Evolutionary conservation across 2,329 filamentous ascomycete species (phyloP).

Genomic region (Pseudogymnoascus sp.): DNA sequence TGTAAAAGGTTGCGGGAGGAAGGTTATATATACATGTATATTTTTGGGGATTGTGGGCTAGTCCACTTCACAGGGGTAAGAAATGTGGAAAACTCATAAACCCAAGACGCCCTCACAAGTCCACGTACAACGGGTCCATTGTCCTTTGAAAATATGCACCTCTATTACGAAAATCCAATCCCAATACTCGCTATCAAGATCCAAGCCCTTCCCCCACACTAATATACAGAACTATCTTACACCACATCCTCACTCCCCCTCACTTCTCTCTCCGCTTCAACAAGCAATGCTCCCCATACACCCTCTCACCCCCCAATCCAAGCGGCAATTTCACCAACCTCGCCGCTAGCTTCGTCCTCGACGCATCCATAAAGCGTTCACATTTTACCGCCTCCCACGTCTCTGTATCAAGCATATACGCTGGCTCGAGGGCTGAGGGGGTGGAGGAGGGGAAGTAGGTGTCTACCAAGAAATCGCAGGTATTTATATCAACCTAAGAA

Average conservation of each 20-base stretch:
- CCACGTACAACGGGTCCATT: constrained; percentile 63
- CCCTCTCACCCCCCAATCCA: constrained; percentile 56
- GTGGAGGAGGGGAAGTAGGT: constrained; percentile 61
- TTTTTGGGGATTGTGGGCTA: too few relatives aligned
- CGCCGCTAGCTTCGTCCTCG: constrained; percentile 63
- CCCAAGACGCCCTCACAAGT: too few relatives aligned
- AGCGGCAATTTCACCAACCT: constrained; percentile 75
- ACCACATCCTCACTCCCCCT: background rate
- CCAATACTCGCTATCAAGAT: too few relatives aligned
- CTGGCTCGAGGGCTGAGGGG: constrained; percentile 64
- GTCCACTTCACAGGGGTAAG: too few relatives aligned
- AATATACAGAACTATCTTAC: constrained; percentile 55
- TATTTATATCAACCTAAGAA: constrained; percentile 54
- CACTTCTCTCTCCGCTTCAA: constrained; percentile 54
- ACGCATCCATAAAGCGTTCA: constrained; percentile 71
- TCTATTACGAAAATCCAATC: too few relatives aligned
- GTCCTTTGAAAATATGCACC: constrained; percentile 42
- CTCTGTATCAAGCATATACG: constrained; percentile 65
- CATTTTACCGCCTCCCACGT: constrained; percentile 75
- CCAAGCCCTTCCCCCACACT: constrained; percentile 57
- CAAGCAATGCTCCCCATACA: constrained; percentile 88
- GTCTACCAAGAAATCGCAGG: constrained; percentile 81
- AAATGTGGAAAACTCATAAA: too few relatives aligned
- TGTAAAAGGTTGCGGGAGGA: too few relatives aligned
- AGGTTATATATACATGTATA: too few relatives aligned